These are phyloP conservation scores for Hanseniaspora singularis DNA, from an alignment of 805 yeast genomes.

Conservation along the genomic window DNA sequence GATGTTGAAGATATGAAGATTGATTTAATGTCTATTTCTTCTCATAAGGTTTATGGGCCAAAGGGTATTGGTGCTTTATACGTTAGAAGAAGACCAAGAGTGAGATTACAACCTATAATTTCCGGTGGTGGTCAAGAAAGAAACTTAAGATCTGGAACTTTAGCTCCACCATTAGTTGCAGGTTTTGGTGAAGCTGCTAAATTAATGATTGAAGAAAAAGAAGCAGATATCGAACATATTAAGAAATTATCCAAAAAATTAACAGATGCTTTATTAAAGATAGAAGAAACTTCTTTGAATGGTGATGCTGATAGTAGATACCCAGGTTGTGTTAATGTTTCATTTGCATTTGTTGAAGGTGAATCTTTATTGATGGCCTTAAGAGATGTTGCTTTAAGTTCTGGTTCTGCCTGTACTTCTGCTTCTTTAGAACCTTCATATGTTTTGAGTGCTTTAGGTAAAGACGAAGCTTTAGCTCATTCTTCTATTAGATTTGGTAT, in stretches of 20 bases:
- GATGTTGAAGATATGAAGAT: slow-evolving; percentile 90
- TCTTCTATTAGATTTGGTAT: slow-evolving; percentile 96
- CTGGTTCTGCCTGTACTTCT: slow-evolving; percentile 98
- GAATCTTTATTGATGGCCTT: slow-evolving; percentile 95
- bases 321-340: slow-evolving; percentile 90
- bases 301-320: slow-evolving; percentile 68
- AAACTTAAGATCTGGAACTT: slow-evolving; percentile 91
- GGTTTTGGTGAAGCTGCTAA: slow-evolving; percentile 98
- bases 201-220: slow-evolving; percentile 60
- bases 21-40: slow-evolving; percentile 84
- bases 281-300: slow-evolving; percentile 82
- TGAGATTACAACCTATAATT: slow-evolving; percentile 85
- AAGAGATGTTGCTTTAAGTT: slow-evolving; percentile 88
- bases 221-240: slow-evolving; percentile 62
- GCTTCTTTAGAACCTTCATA: slow-evolving; percentile 97
- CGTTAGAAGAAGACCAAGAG: slow-evolving; percentile 96
- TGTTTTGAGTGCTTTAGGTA: slow-evolving; percentile 91
- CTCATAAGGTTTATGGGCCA: slow-evolving; percentile 96
- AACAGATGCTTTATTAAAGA: slow-evolving; percentile 55
- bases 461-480: slow-evolving; percentile 96
- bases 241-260: slow-evolving; percentile 59
- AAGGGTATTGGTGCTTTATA: slow-evolving; percentile 94
- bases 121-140: slow-evolving; percentile 99
- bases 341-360: slow-evolving; percentile 96
- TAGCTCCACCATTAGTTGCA: slow-evolving; percentile 89